These are phyloP conservation scores for Cercophora newfieldiana DNA, from an alignment of 495 filamentous ascomycete species.

Conservation along the genomic window DNA sequence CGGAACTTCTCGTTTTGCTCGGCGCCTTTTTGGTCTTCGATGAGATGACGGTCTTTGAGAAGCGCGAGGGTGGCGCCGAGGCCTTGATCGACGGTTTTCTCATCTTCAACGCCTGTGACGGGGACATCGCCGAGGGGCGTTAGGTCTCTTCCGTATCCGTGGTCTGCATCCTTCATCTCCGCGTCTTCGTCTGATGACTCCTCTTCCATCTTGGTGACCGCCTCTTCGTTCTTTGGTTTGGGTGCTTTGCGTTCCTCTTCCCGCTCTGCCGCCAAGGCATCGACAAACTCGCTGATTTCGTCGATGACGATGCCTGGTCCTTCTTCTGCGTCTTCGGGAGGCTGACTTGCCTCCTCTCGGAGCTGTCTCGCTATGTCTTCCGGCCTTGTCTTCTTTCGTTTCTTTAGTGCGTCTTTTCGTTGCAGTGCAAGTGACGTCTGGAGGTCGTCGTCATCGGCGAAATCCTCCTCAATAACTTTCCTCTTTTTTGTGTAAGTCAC, in stretches of 20 bases:
- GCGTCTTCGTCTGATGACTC: conserved; percentile 54
- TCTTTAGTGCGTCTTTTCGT: conserved; percentile 80
- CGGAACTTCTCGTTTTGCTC: conserved; percentile 69
- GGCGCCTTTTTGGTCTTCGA: conserved; percentile 62
- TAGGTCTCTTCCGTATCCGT: conserved; percentile 1
- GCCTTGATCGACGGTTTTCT: conserved; percentile 72
- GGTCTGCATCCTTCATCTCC: conserved; percentile 57
- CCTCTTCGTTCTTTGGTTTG: conserved; percentile 39
- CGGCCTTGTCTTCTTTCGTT: conserved; percentile 77
- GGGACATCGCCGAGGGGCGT: conserved; percentile 39
- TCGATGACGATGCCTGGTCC: conserved; percentile 86
- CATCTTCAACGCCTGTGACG: conserved; percentile 79
- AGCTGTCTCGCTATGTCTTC: conserved; percentile 85
- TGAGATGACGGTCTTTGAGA: conserved; percentile 77
- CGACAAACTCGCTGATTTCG: conserved; percentile 92
- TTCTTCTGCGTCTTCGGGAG: conserved; percentile 52
- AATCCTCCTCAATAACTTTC: conserved; percentile 63
- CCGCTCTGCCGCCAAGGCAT: conserved; percentile 67
- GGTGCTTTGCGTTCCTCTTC: conserved; percentile 62
- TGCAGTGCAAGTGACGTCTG: conserved; percentile 82
- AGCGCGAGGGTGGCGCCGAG: conserved; percentile 79
- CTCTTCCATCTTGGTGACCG: conserved; percentile 51
- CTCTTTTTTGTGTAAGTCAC: conserved; percentile 57
- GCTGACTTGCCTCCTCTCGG: conserved; percentile 67
- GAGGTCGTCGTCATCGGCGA: conserved; percentile 91